Base-by-base conservation (phyloP, 441 rosid genomes). In the Bruguiera hainesii region DNA sequence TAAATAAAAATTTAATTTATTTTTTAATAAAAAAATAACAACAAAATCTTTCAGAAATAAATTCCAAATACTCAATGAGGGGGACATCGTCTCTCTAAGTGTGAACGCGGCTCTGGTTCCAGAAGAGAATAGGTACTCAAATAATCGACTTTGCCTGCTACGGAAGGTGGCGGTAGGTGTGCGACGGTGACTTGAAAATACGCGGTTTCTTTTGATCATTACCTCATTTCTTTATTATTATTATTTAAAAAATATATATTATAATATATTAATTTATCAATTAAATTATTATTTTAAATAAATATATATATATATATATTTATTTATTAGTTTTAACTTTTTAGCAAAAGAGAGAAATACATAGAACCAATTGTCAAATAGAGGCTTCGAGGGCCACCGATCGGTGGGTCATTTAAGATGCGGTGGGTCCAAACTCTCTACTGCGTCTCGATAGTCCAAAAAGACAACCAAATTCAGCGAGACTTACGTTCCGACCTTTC, bases 81-180 rank as follows among this genome's bases (percentile, higher is more conserved):
- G 57, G 28, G n/a, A 53, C 28, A 9, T 10, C 23, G 23, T 23
- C 23, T 23, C 23, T 23, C 23, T 23, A 23, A 23, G 82, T 80
- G 83, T 83, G 87, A 73, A 80, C 81, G 66, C 77, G 59, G 63
- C 30, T 49, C 20, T 10, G 48, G 5, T 61, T 60, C 0, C 30
- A n/a, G 56, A 19, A 10, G 46, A 2, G 1, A 42, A 23, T 23
- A 42, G 48, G 48, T 3, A 7, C 7, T 42, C 48, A 11, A 42
- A 42, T 42, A 42, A 13, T 42, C 48, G 16, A 42, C 48, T 7
- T 56, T 25, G 18, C 46, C 6, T 30, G 6, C 30, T 10, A 48
- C 42, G 26, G 60, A 15, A 18, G 63, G 74, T 69, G 77, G 81
- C 46, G 79, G 73, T 77, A 31, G 82, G 80, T 72, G 73, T 50